Evolutionary conservation across 2,329 filamentous ascomycete genomes (phyloP), one percentile per base, ranked within the genome.

Genomic region (Aureobasidium sp.): DNA sequence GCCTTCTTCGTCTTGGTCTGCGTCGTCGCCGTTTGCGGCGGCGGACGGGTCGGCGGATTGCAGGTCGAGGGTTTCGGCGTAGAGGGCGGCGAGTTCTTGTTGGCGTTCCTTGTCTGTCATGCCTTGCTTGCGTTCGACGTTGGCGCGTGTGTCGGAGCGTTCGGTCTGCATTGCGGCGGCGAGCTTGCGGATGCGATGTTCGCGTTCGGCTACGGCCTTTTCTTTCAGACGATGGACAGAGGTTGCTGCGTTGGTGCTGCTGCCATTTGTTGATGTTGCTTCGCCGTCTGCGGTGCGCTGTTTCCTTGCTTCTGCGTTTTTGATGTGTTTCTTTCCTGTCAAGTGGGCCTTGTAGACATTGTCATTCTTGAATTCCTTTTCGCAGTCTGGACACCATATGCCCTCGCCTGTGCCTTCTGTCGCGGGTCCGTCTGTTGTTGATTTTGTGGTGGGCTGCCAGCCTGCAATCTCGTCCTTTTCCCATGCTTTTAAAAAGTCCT

Each of bases 91-190:
- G 14, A 97, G 83, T 73, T 99, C 95, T 75, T 96, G 90, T 70
- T 95, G 89, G 15, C 94, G 88, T 74, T 99, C 94, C 36, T 91
- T 87, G 72, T 97, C 93, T 3, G 94, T 99, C 91, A 99, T 96
- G 67, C 93, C 93, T 73, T 95, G 91, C 74, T 91, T 94, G 57
- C 94, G 89, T 80, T 99, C 95, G 12, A 97, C 91, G 70, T 99
- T 97, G 69, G 94, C 88, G 53, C 89, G 85, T 0, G 94, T 97
- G 70, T 96, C 93, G 73, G 88, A 84, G 62, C 93, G 88, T 72
- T 96, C 90, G 15, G 88, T 89, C 72, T 89, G 87, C 85, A 99
- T 94, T 5, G 89, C 85, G 52, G 87, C 83, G 11, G 90, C 86
- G 7, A 99, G 81, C 60, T 88, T 88, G 71, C 87, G 89, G 58